Conservation (phyloP, 106 monocot genomes). For the Dendrobium huoshanense region DNA sequence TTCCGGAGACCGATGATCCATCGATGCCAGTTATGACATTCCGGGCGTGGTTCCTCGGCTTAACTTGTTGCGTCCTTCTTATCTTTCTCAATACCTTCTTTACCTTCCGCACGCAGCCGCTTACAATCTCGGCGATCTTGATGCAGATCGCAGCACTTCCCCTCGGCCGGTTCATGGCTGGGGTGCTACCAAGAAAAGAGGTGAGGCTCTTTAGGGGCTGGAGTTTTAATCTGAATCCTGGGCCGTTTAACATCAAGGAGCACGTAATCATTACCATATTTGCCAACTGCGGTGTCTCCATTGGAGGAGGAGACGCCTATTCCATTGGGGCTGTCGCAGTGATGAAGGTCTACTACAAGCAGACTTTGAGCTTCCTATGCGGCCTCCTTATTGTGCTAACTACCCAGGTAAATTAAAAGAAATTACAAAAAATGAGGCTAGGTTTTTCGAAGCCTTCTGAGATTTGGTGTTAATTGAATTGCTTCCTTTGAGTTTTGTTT, state of each 20-base stretch:
- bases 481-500: neutral
- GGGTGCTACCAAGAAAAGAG: slow-evolving; percentile 43
- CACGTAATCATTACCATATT: slow-evolving; percentile 90
- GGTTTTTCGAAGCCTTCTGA: neutral
- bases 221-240: slow-evolving; percentile 71
- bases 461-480: neutral
- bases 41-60: slow-evolving; percentile 62
- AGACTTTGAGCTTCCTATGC: slow-evolving; percentile 57
- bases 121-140: slow-evolving; percentile 73
- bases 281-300: slow-evolving; percentile 78
- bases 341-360: slow-evolving; percentile 90
- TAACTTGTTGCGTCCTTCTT: slow-evolving; percentile 49
- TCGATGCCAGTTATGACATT: slow-evolving; percentile 80
- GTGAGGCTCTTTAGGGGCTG: slow-evolving; percentile 27
- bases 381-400: slow-evolving; percentile 76
- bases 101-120: slow-evolving; percentile 80
- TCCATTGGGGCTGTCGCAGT: slow-evolving; percentile 88
- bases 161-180: slow-evolving; percentile 75
- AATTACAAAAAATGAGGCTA: neutral
- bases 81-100: slow-evolving; percentile 96
- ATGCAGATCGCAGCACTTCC: slow-evolving; percentile 77
- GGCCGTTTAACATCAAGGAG: slow-evolving; percentile 93
- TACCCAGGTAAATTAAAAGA: slow-evolving; percentile 47
- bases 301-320: slow-evolving; percentile 82
- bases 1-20: slow-evolving; percentile 88